phyloP scores from a whole-genome alignment of 169 alveolate species.

The Cryptosporidium baileyi region DNA sequence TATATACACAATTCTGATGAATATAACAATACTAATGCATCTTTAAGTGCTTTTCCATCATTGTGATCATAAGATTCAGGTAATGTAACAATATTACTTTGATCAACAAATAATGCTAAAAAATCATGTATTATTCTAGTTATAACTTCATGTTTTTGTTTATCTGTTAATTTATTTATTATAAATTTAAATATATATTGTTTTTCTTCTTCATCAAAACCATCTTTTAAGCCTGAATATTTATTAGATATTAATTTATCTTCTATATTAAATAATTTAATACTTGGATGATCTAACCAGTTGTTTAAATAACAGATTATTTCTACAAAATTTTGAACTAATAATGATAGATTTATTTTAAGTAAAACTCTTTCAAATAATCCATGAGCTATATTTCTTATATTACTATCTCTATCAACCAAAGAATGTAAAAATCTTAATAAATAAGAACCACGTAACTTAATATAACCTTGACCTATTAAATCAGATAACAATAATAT shows the following conservation, averaged over 20 bases:
- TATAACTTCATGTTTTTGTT: constrained; percentile 46
- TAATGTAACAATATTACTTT: constrained; percentile 4
- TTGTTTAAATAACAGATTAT: constrained; percentile 38
- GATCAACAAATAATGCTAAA: constrained; percentile 57
- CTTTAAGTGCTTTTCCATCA: constrained; percentile 50
- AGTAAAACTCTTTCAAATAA: constrained; percentile 42
- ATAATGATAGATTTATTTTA: background rate
- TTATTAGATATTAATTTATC: background rate
- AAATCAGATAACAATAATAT: constrained; percentile 33
- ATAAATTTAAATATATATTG: constrained; percentile 15
- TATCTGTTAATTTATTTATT: constrained; percentile 43
- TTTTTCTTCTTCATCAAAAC: constrained; percentile 24
- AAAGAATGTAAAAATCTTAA: constrained; percentile 13
- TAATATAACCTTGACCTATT: constrained; percentile 65
- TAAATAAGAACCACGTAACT: constrained; percentile 50
- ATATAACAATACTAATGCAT: constrained; percentile 27
- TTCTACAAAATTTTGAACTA: constrained; percentile 60
- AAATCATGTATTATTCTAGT: constrained; percentile 51
- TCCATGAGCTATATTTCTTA: constrained; percentile 53
- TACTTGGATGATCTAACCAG: constrained; percentile 62
- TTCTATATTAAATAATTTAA: constrained; percentile 12
- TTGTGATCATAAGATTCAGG: constrained; percentile 53
- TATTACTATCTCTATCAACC: constrained; percentile 14
- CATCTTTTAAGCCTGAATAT: background rate
- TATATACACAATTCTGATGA: constrained; percentile 54